Percentiles rank a stretch among this genome's conserved stretches.
phyloP scores from a whole-genome alignment of 192 early-diverging fungal genomes.

The Podila epigama region DNA sequence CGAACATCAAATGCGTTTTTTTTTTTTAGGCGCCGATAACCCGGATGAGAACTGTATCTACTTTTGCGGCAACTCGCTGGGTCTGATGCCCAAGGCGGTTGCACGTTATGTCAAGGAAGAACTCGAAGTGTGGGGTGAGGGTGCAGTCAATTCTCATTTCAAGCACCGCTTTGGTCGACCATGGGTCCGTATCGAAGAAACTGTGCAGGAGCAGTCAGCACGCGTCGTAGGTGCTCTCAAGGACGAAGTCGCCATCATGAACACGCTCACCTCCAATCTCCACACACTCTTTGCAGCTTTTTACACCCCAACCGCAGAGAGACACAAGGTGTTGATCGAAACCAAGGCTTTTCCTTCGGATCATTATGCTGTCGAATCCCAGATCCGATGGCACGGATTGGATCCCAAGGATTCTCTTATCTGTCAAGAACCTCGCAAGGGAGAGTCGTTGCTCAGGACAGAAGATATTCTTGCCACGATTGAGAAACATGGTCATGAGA shows the following conservation, averaged over 20 bases:
- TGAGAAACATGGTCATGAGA: constrained; percentile 71
- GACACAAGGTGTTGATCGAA: constrained; percentile 92
- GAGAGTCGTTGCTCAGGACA: constrained; percentile 74
- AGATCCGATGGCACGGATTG: constrained; percentile 83
- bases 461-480: constrained; percentile 86
- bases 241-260: constrained; percentile 90
- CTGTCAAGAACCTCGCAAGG: constrained; percentile 73
- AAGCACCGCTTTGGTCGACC: constrained; percentile 81
- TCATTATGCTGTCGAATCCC: constrained; percentile 91
- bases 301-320: constrained; percentile 79
- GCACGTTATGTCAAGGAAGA: constrained; percentile 81
- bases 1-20: neutral
- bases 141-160: constrained; percentile 91
- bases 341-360: constrained; percentile 94
- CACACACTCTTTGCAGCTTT: constrained; percentile 93
- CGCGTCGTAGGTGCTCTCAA: constrained; percentile 80
- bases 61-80: constrained; percentile 95
- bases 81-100: constrained; percentile 80
- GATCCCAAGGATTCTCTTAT: constrained; percentile 77
- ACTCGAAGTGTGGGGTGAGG: constrained; percentile 87
- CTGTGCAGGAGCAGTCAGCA: constrained; percentile 75
- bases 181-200: constrained; percentile 88
- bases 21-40: constrained; percentile 10
- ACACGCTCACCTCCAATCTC: constrained; percentile 90
- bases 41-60: constrained; percentile 68